phyloP scores from a whole-genome alignment of 306 rosid genomes.

The Cicer chorassanicum region DNA sequence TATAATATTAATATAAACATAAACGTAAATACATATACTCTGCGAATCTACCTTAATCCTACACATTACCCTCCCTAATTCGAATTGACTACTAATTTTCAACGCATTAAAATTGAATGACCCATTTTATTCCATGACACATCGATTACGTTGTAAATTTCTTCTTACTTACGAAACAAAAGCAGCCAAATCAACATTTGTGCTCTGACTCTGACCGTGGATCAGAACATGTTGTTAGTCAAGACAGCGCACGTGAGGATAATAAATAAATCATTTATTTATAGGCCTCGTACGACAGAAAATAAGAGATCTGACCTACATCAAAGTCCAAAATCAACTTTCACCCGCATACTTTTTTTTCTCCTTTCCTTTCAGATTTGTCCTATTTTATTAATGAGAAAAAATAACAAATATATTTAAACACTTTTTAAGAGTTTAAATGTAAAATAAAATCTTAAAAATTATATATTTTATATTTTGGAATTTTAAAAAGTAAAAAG shows the following conservation, averaged over 20 bases:
- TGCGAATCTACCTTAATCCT: neutral
- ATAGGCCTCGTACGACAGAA: neutral
- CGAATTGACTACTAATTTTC: neutral
- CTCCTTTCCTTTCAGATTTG: too few relatives aligned
- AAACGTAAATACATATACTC: neutral
- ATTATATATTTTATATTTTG: too few relatives aligned
- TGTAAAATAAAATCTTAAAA: too few relatives aligned
- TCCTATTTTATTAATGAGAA: too few relatives aligned
- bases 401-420: too few relatives aligned
- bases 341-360: neutral
- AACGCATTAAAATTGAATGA: slow-evolving; percentile 3
- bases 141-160: neutral
- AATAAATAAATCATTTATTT: neutral
- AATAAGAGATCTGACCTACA: neutral
- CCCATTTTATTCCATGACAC: neutral
- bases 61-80: neutral
- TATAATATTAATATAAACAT: neutral
- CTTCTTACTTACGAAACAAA: neutral
- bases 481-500: too few relatives aligned
- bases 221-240: slow-evolving; percentile 13
- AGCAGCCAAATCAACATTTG: slow-evolving; percentile 36
- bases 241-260: slow-evolving; percentile 48
- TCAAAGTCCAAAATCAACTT: slow-evolving; percentile 33
- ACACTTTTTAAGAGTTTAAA: too few relatives aligned
- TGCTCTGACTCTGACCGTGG: slow-evolving; percentile 42